Evolutionary conservation across 1,139 yeast genomes (phyloP), one percentile per base, ranked within the genome.

Genomic region (Arxiozyma slooffiae): DNA sequence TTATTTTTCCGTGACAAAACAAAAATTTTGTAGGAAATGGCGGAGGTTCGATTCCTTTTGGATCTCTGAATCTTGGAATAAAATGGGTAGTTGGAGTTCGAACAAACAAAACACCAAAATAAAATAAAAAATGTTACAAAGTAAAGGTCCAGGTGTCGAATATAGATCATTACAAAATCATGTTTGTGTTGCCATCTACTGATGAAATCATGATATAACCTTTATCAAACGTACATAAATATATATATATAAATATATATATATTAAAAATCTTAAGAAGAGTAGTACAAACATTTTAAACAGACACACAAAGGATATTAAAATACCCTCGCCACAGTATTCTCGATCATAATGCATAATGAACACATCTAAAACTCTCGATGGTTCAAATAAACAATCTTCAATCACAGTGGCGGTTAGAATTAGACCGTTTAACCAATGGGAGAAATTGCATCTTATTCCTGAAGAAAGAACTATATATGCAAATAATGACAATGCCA

Each of bases 381-480:
- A 40, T 14, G 36, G 36, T 11, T 30, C 14, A 30, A 40, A 18
- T 23, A 11, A n/a, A 16, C 44, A 46, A 40, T 36, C 90, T 3
- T 82, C 92, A 1, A 83, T 85, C 48, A 74, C 81, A 14, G 95
- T 86, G 16, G 82, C 90, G 1, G 92, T 85, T 4, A 68, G 97
- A 46, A 94, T 89, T 6, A 73, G 97, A 53, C 97, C 97, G 2
- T 87, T 88, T 68, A 86, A 94, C 1, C 61, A 67, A 1, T 59
- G 66, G 1, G 96, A 88, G 66, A 62, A 67, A 23, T 60, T 72
- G 26, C 77, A 75, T 54, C 68, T 82, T 4, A 44, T 37, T 11
- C 39, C 39, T 11, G 17, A 39, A 39, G 42, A 30, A n/a, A 39
- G 23, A 16, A 39, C 9, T n/a, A 8, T 39, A 9, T 21, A 24